Evolutionary conservation across 176 grass and related monocot genomes (phyloP), one percentile per base, ranked within the genome.

Genomic region (Zea mays): DNA sequence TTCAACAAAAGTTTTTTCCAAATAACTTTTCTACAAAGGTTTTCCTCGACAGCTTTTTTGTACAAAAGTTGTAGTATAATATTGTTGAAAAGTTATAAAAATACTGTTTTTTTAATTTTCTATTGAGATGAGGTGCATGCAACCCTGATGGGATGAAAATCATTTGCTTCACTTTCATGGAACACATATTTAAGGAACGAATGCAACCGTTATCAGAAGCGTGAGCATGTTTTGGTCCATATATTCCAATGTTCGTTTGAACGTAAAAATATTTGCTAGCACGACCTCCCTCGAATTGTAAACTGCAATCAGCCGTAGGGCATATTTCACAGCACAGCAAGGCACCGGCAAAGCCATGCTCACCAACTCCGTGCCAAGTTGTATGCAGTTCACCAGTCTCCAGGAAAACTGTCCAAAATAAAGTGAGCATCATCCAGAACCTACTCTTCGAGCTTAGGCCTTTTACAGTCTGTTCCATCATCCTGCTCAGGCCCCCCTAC

Each of bases 381-480:
- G 75, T 57, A 70, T 54, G 36, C 71, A 49, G 59, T 71, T 72
- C 44, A 56, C 46, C 17, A 42, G 36, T 45, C 65, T 64, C 75
- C 33, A 50, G 37, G 7, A 69, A 43, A 35, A 6, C n/a, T 4
- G 11, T 74, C 47, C 44, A 78, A 39, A 81, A 74, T 61, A 16
- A 61, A 17, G 8, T 19, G 47, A 73, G 10, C 64, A 38, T 76
- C 27, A 27, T 27, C 27, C 27, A 27, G 27, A 27, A 27, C 27
- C 27, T 27, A 27, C 27, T 27, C 27, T 27, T 81, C 65, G 0
- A 79, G 47, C 43, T 38, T 47, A 35, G 75, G 62, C 27, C 43
- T 85, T 43, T 77, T 85, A 66, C 10, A 52, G 41, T 85, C 61
- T 57, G n/a, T 67, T 59, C 37, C 83, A 85, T 45, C 83, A 85